These are phyloP conservation scores for Colletotrichum paranaense DNA, from an alignment of 2,329 filamentous ascomycete species.

Conservation along the genomic window DNA sequence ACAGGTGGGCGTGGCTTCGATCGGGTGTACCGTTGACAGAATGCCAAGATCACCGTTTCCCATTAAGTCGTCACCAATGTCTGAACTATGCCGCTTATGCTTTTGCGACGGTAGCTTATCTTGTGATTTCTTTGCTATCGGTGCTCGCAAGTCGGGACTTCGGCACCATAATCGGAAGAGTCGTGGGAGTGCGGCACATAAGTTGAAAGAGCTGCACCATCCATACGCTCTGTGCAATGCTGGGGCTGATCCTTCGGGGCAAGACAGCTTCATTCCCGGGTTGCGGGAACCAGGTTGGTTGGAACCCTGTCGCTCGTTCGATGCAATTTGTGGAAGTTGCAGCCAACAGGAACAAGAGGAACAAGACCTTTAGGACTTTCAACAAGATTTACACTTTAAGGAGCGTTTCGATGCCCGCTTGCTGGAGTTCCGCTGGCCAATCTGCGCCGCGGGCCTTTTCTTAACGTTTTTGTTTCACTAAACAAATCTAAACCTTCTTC, in stretches of 20 bases:
- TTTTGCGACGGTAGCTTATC: constrained; percentile 18
- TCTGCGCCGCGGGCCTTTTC: neutral
- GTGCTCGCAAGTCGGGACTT: neutral
- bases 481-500: constrained; percentile 6
- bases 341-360: neutral
- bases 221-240: neutral
- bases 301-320: neutral
- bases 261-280: neutral
- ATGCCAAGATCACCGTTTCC: constrained; percentile 4
- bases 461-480: constrained; percentile 10
- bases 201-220: neutral
- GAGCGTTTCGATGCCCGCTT: neutral
- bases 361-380: neutral
- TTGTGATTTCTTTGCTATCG: constrained; percentile 7
- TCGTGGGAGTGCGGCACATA: neutral
- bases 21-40: neutral
- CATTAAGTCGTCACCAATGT: neutral
- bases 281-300: neutral
- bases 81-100: neutral
- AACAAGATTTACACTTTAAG: neutral
- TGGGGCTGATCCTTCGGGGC: neutral
- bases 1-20: neutral
- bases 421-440: neutral
- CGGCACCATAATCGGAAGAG: neutral
- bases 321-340: neutral